Evolutionary conservation across 2,329 filamentous ascomycete genomes (phyloP), one percentile per base, ranked within the genome.

Genomic region (Penicillium thymicola): DNA sequence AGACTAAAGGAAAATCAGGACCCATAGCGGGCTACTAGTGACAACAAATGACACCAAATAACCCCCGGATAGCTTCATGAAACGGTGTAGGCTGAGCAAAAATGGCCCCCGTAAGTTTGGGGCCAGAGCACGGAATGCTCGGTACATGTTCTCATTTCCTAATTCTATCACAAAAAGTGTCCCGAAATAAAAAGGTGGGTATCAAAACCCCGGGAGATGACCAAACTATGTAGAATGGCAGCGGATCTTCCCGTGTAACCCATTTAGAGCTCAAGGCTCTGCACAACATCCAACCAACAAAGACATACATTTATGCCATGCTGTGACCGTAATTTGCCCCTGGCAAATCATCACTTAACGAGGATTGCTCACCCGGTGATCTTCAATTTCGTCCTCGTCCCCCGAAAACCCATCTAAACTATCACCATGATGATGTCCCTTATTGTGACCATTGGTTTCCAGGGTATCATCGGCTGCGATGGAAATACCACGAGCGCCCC

Each of bases 401-500:
- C 55, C 55, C 37, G 56, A 47, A 25, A 59, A 59, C 6, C 49
- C 59, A 16, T 59, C 59, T 10, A 56, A 42, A 7, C 50, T 53
- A 5, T 60, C 57, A 14, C 55, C 46, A 25, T 51, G 53, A 37
- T 52, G 54, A 23, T 47, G 38, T 34, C 53, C 54, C 25, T 59
- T 51, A 7, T 57, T 42, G 5, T 54, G 62, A n/a, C 51, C 61
- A 16, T 67, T 64, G 27, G 61, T 60, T 25, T 70, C 70, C 52
- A 77, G 51, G 0, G 75, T 75, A 50, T 86, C 83, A 63, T 86
- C 84, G 0, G 84, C 84, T 21, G 81, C 82, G 2, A 86, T 80
- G 3, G 81, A 84, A 41, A 86, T 82, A 16, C 84, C 83, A 54
- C 82, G 74, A 2, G 77, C 73, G 9, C 84, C 83, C 84, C 84